A percentile compares a stretch with the other conserved stretches of the same genome.
phyloP scores from a whole-genome alignment of 306 rosid genomes.

The Begonia peltatifolia region DNA sequence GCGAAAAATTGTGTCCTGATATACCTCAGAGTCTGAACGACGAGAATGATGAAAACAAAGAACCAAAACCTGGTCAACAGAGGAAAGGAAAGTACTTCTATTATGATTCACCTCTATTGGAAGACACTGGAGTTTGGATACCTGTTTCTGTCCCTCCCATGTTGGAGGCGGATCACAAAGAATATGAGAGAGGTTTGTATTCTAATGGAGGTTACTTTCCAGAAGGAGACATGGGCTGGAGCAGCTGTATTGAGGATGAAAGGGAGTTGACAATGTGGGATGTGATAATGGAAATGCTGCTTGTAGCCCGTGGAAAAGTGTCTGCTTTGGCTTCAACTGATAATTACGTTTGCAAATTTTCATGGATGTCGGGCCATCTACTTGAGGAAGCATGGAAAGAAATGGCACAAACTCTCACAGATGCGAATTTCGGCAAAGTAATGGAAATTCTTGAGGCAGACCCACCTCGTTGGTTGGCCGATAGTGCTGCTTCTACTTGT shows the following conservation, averaged over 20 bases:
- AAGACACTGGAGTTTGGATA: slow-evolving; percentile 94
- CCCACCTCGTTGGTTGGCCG: slow-evolving; percentile 92
- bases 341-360: slow-evolving; percentile 20
- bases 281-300: slow-evolving; percentile 79
- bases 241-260: slow-evolving; percentile 51
- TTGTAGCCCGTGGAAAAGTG: slow-evolving; percentile 72
- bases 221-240: slow-evolving; percentile 78
- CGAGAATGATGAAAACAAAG: slow-evolving; percentile 16
- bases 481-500: slow-evolving; percentile 80
- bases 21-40: slow-evolving; percentile 15
- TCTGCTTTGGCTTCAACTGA: slow-evolving; percentile 56
- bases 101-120: slow-evolving; percentile 56
- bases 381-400: slow-evolving; percentile 92
- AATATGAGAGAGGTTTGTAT: slow-evolving; percentile 53
- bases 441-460: slow-evolving; percentile 70
- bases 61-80: slow-evolving; percentile 17
- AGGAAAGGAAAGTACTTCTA: slow-evolving; percentile 47
- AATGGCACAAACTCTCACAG: slow-evolving; percentile 83
- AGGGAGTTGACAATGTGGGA: slow-evolving; percentile 97
- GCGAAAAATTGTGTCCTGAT: slow-evolving; percentile 19
- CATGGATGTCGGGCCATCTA: slow-evolving; percentile 52
- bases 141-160: slow-evolving; percentile 98
- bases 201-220: slow-evolving; percentile 79
- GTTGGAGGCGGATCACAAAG: slow-evolving; percentile 63
- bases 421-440: slow-evolving; percentile 47